Percentiles rank a stretch among this genome's conserved stretches.
These are phyloP conservation scores for Stylonectria norvegica DNA, from an alignment of 2,329 filamentous ascomycete genomes.

Conservation along the genomic window DNA sequence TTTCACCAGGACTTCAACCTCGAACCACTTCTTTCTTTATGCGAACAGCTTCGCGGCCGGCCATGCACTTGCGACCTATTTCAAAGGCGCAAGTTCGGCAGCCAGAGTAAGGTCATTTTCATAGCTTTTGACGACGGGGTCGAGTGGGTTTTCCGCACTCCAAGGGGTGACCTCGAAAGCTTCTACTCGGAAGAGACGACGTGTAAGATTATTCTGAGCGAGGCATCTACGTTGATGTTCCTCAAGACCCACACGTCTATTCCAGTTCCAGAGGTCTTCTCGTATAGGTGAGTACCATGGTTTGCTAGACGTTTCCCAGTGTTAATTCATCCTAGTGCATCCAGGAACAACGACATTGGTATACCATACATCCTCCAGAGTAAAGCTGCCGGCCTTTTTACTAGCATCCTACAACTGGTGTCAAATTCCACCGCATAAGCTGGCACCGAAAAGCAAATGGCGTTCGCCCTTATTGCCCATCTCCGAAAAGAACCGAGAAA, in stretches of 20 bases:
- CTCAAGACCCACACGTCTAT: constrained; percentile 28
- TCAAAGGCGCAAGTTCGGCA: constrained; percentile 25
- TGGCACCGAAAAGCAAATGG: constrained; percentile 4
- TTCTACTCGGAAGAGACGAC: too few species aligned
- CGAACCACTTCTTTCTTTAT: constrained; percentile 9
- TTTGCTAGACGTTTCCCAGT: constrained; percentile 4
- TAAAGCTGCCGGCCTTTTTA: constrained; percentile 27
- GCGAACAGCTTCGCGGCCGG: constrained; percentile 8
- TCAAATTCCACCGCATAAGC: constrained; percentile 8
- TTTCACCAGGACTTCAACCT: constrained; percentile 15
- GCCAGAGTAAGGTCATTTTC: constrained; percentile 31
- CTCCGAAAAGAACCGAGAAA: constrained; percentile 20
- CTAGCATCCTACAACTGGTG: constrained; percentile 23
- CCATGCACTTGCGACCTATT: constrained; percentile 10
- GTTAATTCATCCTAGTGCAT: constrained; percentile 7
- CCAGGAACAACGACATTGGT: constrained; percentile 26
- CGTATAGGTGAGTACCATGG: constrained; percentile 13
- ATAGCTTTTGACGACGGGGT: constrained; percentile 30
- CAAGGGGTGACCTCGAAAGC: constrained; percentile 19
- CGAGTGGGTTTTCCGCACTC: constrained; percentile 30
- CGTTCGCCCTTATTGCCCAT: too few species aligned
- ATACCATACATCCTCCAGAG: constrained; percentile 34
- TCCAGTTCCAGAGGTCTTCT: constrained; percentile 30
- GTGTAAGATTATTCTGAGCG: too few species aligned
- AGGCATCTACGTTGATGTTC: constrained; percentile 31